Evolutionary conservation across 2,329 filamentous ascomycete species (phyloP), one percentile per base, ranked within the genome.

Genomic region (Aspergillus aculeatus): DNA sequence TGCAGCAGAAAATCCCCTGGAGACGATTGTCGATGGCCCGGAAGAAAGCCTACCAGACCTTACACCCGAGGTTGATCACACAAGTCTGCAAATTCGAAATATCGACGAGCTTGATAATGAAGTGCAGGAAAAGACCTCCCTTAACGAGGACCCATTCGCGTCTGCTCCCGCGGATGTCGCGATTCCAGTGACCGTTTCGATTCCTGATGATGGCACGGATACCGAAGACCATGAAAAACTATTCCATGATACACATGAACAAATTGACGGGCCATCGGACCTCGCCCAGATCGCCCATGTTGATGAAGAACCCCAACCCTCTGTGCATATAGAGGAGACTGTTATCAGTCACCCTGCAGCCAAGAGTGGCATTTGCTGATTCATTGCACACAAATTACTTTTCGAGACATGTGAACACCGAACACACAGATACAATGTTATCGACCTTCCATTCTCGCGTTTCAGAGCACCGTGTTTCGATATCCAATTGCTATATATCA

Each of bases 91-190:
- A 32, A 50, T 52, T 19, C 51, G 50, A 14, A 56, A 53, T 24
- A 32, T 58, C 31, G 56, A 61, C 48, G 56, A 58, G 5, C 32
- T 54, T 19, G 54, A 55, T 41, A 35, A 35, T 9, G 44, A 57
- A 29, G 11, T 47, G 47, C 56, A 50, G 47, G 57, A 57, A 23
- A 59, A 61, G 50, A 23, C 51, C 19, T 51, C 58, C 24, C 24
- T 54, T 35, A 50, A 23, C 29, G 58, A 64, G 12, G 62, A 64
- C 19, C 56, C 56, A 10, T 66, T 59, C 41, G 56, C 63, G 21
- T 61, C 62, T 50, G 57, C 62, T 23, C 47, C 51, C 41, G 38
- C 47, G 9, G 35, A 52, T 5, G 11, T 60, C 59, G 4, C 48
- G 58, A 47, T 64, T 58, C 26, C 38, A 6, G 38, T 44, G 16